Percentiles rank a stretch among this genome's conserved stretches.
phyloP scores from a whole-genome alignment of 2,329 filamentous ascomycete species.

The Diaporthe sp. region DNA sequence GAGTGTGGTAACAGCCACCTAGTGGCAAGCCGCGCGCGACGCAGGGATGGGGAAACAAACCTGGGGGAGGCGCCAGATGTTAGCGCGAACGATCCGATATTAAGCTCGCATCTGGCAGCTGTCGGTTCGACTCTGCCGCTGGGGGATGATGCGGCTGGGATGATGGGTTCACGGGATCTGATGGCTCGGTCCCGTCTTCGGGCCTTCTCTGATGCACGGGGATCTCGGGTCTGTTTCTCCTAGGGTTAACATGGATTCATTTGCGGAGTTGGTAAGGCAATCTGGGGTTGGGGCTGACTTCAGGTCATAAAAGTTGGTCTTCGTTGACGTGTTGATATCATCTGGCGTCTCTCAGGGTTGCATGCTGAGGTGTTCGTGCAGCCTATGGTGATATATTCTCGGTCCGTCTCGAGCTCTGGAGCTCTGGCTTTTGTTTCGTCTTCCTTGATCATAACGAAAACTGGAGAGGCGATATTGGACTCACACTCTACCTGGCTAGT shows the following conservation, averaged over 20 bases:
- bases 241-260: background rate
- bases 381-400: background rate
- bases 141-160: background rate
- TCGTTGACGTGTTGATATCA: background rate
- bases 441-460: background rate
- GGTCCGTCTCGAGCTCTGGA: background rate
- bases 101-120: slow-evolving; percentile 24
- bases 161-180: slow-evolving; percentile 24
- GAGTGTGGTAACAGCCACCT: background rate
- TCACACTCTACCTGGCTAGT: background rate
- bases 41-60: background rate
- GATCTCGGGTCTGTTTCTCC: background rate
- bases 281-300: background rate
- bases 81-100: slow-evolving; percentile 24
- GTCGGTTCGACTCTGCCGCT: background rate
- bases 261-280: background rate
- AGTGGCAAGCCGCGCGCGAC: background rate
- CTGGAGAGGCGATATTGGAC: background rate
- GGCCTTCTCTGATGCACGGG: slow-evolving; percentile 14
- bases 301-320: background rate
- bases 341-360: background rate
- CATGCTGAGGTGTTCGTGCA: background rate
- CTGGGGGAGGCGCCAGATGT: background rate
- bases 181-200: slow-evolving; percentile 3
- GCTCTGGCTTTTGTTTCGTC: no score